phyloP scores from a whole-genome alignment of 2,329 filamentous ascomycete genomes.

The Aureobasidium melanogenum region DNA sequence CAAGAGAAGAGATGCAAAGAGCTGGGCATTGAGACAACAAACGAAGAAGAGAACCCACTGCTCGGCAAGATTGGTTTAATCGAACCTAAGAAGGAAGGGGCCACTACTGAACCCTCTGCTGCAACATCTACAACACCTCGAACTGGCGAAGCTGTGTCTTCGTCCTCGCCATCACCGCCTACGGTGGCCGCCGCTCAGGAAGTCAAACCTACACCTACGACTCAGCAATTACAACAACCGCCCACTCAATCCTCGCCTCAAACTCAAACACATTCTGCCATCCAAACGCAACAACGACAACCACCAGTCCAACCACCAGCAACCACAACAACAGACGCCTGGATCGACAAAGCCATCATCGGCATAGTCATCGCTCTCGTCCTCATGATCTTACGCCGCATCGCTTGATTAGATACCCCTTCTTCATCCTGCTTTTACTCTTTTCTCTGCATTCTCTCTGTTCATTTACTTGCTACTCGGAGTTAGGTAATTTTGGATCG shows the following conservation, averaged over 20 bases:
- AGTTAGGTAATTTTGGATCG: neutral
- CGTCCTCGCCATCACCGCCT: neutral
- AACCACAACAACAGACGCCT: constrained; percentile 33
- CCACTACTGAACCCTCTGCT: constrained; percentile 28
- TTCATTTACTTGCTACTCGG: neutral
- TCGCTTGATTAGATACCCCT: neutral
- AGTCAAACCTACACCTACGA: constrained; percentile 10
- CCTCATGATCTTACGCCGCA: constrained; percentile 52
- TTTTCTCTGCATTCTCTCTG: neutral
- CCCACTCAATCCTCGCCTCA: constrained; percentile 15
- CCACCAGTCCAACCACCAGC: neutral
- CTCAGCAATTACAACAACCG: constrained; percentile 19
- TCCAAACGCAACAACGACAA: neutral
- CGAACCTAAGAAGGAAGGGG: constrained; percentile 64
- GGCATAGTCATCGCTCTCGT: constrained; percentile 61
- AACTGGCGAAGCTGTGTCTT: neutral
- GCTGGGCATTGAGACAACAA: constrained; percentile 31
- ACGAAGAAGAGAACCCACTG: constrained; percentile 40
- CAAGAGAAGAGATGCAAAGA: constrained; percentile 51
- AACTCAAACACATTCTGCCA: neutral
- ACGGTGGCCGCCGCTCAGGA: constrained; percentile 10
- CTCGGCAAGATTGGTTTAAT: constrained; percentile 46
- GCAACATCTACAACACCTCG: constrained; percentile 15
- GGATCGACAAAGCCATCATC: constrained; percentile 75
- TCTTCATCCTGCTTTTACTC: neutral